A percentile compares a stretch with the other conserved stretches of the same genome.
Evolutionary conservation across 805 yeast genomes (phyloP).

Genomic region (Myxozyma nipponensis): DNA sequence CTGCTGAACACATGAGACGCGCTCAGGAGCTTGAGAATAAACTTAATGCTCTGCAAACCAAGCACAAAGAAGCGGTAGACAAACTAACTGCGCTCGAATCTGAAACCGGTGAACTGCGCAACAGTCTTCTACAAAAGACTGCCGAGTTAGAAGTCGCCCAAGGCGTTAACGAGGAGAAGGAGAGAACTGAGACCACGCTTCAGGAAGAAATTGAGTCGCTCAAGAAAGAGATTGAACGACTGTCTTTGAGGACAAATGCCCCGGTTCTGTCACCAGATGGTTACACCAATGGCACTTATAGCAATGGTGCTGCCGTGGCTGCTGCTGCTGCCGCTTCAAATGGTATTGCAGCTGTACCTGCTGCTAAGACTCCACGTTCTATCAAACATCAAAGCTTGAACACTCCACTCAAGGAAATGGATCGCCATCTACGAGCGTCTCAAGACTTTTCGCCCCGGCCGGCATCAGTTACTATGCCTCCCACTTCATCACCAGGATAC

Average conservation of each 20-base stretch:
- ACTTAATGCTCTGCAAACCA: conserved; percentile 29
- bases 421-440: conserved; percentile 5
- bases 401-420: conserved; percentile 15
- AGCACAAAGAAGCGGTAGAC: conserved; percentile 31
- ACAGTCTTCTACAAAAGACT: conserved; percentile 12
- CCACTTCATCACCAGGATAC: conserved; percentile 19
- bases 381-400: conserved; percentile 19
- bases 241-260: conserved; percentile 42
- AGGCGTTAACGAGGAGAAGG: conserved; percentile 18
- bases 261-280: conserved; percentile 25
- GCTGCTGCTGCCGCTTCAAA: conserved; percentile 33
- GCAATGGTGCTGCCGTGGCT: conserved; percentile 9
- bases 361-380: conserved; percentile 10
- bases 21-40: conserved; percentile 22
- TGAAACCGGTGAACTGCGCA: conserved; percentile 15
- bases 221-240: conserved; percentile 35
- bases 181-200: conserved; percentile 25
- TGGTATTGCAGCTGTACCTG: conserved; percentile 2
- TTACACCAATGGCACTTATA: conserved; percentile 26
- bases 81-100: conserved; percentile 23
- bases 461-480: conserved; percentile 20
- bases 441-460: conserved; percentile 33
- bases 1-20: conserved; percentile 19
- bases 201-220: conserved; percentile 31
- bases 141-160: conserved; percentile 19